Evolutionary conservation across 768 basidiomycete genomes (phyloP), one percentile per base, ranked within the genome.

Genomic region (Porpolomopsis calyptriformis): DNA sequence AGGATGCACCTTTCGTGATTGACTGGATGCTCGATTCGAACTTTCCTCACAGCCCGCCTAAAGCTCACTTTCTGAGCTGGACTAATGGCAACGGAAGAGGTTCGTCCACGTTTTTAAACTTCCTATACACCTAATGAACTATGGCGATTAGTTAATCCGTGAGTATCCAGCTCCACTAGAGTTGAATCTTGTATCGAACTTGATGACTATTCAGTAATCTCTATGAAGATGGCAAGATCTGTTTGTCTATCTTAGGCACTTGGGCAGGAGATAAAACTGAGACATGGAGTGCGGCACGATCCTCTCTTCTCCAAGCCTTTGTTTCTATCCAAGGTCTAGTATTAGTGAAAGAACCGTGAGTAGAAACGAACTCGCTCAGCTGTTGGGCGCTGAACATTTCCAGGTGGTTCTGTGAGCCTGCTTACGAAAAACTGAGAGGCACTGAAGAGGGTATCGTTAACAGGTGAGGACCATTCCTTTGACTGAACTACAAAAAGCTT

Each of bases 151-250:
- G 84, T 88, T 12, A 88, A 88, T 60, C 85, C 85, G 85, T 87
- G 57, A 68, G 82, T 69, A 35, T 48, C 43, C 46, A 27, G 39
- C 35, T 22, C 40, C 16, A 25, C 43, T 23, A 9, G 42, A 1
- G 39, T 35, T 14, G 3, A 20, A 25, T 25, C 12, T 36, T 20
- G 19, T 40, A 11, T 48, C 47, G 22, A 49, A 11, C 8, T n/a
- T 35, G 16, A 29, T 47, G 36, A 29, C 47, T 22, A 25, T 33
- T 12, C 23, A 87, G 85, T 34, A 94, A 94, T 64, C 62, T 96
- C 34, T 97, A 97, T 51, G 91, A 93, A 57, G 92, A 96, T 52
- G 92, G 92, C 36, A 94, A 94, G 61, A 90, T 94, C 24, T 94
- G 91, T 55, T 62, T 94, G 34, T 93, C 90, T 12, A 88, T 94